phyloP scores from a whole-genome alignment of 2,329 filamentous ascomycete species.

The Trichoderma brevicompactum region DNA sequence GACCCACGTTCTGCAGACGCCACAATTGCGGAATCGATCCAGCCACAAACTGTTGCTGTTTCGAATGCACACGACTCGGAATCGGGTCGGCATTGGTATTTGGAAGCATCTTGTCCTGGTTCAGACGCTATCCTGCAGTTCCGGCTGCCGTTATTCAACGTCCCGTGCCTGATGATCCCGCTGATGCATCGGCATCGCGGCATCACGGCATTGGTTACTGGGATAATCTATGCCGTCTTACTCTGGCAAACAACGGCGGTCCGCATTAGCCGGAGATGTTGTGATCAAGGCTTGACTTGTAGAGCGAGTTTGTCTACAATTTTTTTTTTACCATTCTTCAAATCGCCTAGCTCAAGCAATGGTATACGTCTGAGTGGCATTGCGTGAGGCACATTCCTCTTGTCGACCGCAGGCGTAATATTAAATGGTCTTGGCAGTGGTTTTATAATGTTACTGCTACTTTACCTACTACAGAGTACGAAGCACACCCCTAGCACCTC shows the following conservation, averaged over 20 bases:
- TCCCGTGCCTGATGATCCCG: constrained; percentile 21
- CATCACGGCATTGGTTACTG: not conserved
- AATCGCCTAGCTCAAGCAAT: too few relatives aligned
- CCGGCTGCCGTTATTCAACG: constrained; percentile 8
- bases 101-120: not conserved
- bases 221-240: not conserved
- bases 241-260: not conserved
- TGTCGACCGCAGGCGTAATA: too few relatives aligned
- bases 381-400: not conserved
- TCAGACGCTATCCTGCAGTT: constrained; percentile 13
- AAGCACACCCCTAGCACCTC: not conserved
- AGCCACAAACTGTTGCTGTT: not conserved
- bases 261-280: not conserved
- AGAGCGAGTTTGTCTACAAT: not conserved
- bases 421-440: not conserved
- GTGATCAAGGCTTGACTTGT: not conserved
- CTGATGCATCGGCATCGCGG: constrained; percentile 13
- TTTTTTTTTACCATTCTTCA: too few relatives aligned
- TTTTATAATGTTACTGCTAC: not conserved
- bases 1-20: not conserved
- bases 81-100: not conserved
- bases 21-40: not conserved
- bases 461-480: not conserved
- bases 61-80: not conserved
- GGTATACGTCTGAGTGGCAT: not conserved